Conservation (phyloP, 805 yeast genomes). For the Lachancea sp. region DNA sequence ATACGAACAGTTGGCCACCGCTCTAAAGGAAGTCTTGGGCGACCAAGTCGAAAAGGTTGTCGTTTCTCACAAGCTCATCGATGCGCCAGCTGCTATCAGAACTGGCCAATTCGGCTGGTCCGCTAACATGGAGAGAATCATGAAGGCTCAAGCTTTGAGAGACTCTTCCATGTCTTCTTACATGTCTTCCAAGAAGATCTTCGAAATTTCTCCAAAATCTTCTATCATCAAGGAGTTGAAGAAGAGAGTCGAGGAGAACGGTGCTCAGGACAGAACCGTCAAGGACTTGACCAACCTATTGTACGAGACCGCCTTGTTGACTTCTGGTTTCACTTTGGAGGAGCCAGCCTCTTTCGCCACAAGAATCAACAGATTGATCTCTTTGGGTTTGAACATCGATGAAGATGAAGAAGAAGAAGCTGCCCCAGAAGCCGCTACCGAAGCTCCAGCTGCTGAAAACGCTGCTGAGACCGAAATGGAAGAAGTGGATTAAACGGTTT, state of each 20-base stretch:
- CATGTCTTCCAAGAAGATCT: constrained; percentile 99
- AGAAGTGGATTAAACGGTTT: constrained; percentile 77
- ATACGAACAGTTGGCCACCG: constrained; percentile 89
- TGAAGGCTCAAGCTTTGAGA: constrained; percentile 99
- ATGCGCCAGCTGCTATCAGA: constrained; percentile 99
- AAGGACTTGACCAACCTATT: constrained; percentile 93
- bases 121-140: constrained; percentile 99
- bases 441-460: constrained; percentile 46
- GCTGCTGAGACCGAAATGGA: constrained; percentile 95
- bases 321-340: constrained; percentile 98
- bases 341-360: constrained; percentile 97
- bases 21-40: constrained; percentile 94
- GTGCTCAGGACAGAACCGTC: constrained; percentile 97
- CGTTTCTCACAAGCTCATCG: constrained; percentile 94
- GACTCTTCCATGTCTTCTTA: constrained; percentile 97
- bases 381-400: constrained; percentile 96
- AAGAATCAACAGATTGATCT: constrained; percentile 96
- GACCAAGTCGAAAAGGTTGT: constrained; percentile 99
- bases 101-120: constrained; percentile 99
- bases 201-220: constrained; percentile 96
- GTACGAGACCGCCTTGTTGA: constrained; percentile 95
- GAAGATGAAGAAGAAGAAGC: constrained; percentile 61
- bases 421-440: constrained; percentile 41
- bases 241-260: constrained; percentile 93
- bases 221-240: constrained; percentile 92